Base-by-base conservation (phyloP, 495 filamentous ascomycete species). In the Lasiosphaeria ovina region DNA sequence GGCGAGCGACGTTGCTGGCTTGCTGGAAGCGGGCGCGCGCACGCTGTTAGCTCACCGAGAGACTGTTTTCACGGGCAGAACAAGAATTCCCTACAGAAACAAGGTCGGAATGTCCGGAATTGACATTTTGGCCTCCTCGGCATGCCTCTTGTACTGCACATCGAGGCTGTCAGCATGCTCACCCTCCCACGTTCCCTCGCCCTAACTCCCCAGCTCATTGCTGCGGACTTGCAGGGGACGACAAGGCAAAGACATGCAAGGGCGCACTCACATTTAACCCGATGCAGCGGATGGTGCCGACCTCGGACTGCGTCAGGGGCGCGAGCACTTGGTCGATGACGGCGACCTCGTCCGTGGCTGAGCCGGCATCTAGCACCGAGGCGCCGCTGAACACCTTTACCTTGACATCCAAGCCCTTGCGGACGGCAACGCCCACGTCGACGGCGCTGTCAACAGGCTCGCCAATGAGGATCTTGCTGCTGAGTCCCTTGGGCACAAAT, bases 391-490 rank as follows among this genome's bases (percentile, higher is more conserved):
- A 87, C 0, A 79, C 70, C 4, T 76, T 74, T 31, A 85, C 80
- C 11, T 77, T 56, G 54, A 87, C 82, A 59, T 84, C 79, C 57
- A 82, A 70, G 44, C 82, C 80, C 51, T 80, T 75, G 60, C 78
- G 78, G 24, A 85, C 71, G 9, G 83, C 82, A 52, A 79, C 65
- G 50, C 82, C 84, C 32, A 87, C 77, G 59, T 87, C 81, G 35
- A 86, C 57, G 11, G 77, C 62, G 8, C 70, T 62, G 61, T 84
- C 77, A 31, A 79, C 69, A 14, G 84, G 84, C 69, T 87, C 79
- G 36, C 83, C 83, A 65, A 86, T 81, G 47, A 86, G 69, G 60
- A 82, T 68, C 57, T 76, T 79, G 64, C 69, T 65, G 47, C 73
- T 71, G 61, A 78, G 74, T 11, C 77, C 81, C 68, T 80, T 82